Evolutionary conservation across 768 basidiomycete genomes (phyloP).

Genomic region (Trametes cubensis): DNA sequence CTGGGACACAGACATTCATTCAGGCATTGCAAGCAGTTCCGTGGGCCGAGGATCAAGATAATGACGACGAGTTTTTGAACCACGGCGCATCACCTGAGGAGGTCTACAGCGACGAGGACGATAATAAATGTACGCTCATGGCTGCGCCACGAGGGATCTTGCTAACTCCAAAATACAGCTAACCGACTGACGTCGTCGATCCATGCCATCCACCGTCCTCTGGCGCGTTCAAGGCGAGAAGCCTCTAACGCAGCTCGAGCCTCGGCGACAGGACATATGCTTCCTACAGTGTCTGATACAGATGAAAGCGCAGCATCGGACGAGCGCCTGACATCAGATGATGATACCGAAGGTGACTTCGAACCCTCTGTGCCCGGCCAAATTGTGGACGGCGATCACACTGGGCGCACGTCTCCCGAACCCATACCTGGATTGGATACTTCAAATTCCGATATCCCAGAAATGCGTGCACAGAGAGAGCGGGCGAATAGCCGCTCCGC

Average conservation of each 20-base stretch:
- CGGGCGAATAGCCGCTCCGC: constrained; percentile 35
- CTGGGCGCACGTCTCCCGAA: constrained; percentile 19
- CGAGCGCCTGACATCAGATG: constrained; percentile 44
- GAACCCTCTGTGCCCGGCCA: constrained; percentile 44
- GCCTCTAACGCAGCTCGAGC: constrained; percentile 23
- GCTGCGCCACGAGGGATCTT: neutral
- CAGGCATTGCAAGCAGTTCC: constrained; percentile 87
- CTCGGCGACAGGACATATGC: constrained; percentile 25
- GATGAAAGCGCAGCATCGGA: constrained; percentile 39
- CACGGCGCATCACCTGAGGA: constrained; percentile 45
- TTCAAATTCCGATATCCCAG: constrained; percentile 8
- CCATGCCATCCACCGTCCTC: constrained; percentile 82
- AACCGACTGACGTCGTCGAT: constrained; percentile 78
- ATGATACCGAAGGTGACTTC: constrained; percentile 63
- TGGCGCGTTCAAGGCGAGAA: constrained; percentile 65
- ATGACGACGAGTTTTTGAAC: constrained; percentile 61
- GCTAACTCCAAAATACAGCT: constrained; percentile 32
- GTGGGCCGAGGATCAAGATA: constrained; percentile 70
- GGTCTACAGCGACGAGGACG: constrained; percentile 71
- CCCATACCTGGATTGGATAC: constrained; percentile 25
- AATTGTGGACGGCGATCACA: constrained; percentile 2
- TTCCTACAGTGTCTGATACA: constrained; percentile 35
- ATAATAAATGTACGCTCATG: constrained; percentile 35
- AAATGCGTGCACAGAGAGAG: constrained; percentile 18
- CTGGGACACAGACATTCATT: constrained; percentile 86